Evolutionary conservation across 1,284 basidiomycete genomes (phyloP), one percentile per base, ranked within the genome.

Genomic region (Fomitopsis palustris): DNA sequence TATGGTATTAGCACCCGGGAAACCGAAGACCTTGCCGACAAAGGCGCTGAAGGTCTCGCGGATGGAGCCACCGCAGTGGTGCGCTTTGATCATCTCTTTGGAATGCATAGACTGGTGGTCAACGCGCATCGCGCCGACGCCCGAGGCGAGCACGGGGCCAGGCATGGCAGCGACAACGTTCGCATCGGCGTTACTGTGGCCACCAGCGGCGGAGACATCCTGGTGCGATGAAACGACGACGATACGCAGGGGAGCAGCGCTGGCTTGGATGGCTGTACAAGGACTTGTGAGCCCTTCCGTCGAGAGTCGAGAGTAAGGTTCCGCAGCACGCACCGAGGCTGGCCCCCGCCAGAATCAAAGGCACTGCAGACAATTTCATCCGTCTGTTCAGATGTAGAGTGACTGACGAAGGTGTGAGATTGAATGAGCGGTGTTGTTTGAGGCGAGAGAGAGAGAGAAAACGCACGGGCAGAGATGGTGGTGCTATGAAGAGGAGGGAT

Each of bases 251-350:
- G 59, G 59, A 1, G 19, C 25, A n/a, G 59, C 59, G 29, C 53
- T 42, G 12, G 42, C 51, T 25, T 60, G 59, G 29, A 45, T 38
- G 37, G 47, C 59, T 61, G 14, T 12, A 37, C 12, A 27, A 38
- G 29, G 35, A 21, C 23, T 35, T 31, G 33, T 52, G 7, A 27
- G 21, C 16, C n/a, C 31, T n/a, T 42, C 8, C n/a, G 17, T 25
- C 37, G 12, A n/a, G 5, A 16, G 12, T 14, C 5, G 21, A 3
- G 4, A 12, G 25, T 3, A 19, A 17, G 31, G 19, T 4, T 55
- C 19, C 54, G 58, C 58, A 53, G 54, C 38, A 57, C 59, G 54
- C 35, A 61, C 59, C 52, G 8, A 61, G 53, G 23, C 56, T 42
- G 25, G 53, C 56, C 31, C 59, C 56, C n/a, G 56, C 59, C 56